These are phyloP conservation scores for Cercospora janseana DNA, from an alignment of 2,329 filamentous ascomycete species.

Conservation along the genomic window DNA sequence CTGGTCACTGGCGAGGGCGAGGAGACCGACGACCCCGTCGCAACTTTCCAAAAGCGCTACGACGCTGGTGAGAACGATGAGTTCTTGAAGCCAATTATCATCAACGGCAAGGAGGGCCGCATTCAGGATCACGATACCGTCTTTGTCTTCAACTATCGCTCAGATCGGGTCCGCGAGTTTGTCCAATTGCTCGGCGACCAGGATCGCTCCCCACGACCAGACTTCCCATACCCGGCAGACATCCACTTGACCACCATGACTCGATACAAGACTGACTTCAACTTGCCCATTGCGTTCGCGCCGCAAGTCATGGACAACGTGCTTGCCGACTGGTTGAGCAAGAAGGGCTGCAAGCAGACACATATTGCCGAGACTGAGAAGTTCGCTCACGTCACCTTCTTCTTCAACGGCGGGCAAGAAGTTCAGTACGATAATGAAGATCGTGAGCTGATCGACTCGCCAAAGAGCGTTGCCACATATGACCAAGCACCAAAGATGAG, in stretches of 20 bases:
- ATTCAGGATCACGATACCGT: slow-evolving; percentile 90
- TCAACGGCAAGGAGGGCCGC: slow-evolving; percentile 80
- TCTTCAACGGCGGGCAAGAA: slow-evolving; percentile 98
- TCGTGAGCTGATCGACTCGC: slow-evolving; percentile 90
- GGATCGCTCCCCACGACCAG: slow-evolving; percentile 84
- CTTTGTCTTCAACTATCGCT: slow-evolving; percentile 99
- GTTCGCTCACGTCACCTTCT: slow-evolving; percentile 99
- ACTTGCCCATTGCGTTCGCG: slow-evolving; percentile 87
- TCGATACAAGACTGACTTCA: slow-evolving; percentile 93
- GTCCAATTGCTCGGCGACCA: slow-evolving; percentile 89
- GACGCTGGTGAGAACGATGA: slow-evolving; percentile 87
- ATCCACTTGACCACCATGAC: slow-evolving; percentile 92
- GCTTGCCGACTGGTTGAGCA: slow-evolving; percentile 92
- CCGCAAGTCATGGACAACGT: slow-evolving; percentile 97
- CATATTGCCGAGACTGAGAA: slow-evolving; percentile 99
- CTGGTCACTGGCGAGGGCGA: slow-evolving; percentile 84
- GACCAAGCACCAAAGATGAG: slow-evolving; percentile 96
- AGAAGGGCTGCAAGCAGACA: slow-evolving; percentile 86
- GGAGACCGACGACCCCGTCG: slow-evolving; percentile 76
- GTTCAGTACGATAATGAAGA: slow-evolving; percentile 91
- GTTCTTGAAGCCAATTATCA: slow-evolving; percentile 96
- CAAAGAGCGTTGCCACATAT: slow-evolving; percentile 85
- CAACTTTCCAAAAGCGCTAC: slow-evolving; percentile 84
- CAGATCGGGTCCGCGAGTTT: slow-evolving; percentile 93
- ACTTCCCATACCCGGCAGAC: slow-evolving; percentile 92